These are phyloP conservation scores for Phytopythium vexans DNA, from an alignment of 352 stramenopile species.

Conservation along the genomic window DNA sequence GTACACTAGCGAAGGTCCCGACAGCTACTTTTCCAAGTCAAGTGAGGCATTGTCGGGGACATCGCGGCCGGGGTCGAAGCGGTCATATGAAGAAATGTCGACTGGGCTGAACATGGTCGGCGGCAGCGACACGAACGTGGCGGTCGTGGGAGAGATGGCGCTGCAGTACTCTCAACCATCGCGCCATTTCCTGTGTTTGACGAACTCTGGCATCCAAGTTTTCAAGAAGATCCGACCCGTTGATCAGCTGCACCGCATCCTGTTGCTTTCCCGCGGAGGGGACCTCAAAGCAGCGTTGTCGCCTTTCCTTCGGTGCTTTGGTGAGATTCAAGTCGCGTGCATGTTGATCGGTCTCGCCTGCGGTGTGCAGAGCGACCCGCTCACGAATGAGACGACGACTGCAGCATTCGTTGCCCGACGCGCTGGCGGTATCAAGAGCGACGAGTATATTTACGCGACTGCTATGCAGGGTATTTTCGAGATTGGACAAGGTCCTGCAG, in stretches of 20 bases:
- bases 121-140: conserved; percentile 17
- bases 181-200: conserved; percentile 85
- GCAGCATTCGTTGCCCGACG: conserved; percentile 25
- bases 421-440: conserved; percentile 44
- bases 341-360: conserved; percentile 89
- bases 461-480: conserved; percentile 85
- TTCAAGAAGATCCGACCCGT: conserved; percentile 89
- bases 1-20: conserved; percentile 26
- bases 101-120: conserved; percentile 27
- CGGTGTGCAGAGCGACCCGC: conserved; percentile 74
- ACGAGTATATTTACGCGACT: conserved; percentile 76
- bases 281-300: conserved; percentile 62
- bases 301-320: conserved; percentile 82
- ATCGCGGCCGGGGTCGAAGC: conserved; percentile 36
- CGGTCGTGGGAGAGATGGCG: conserved; percentile 77
- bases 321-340: conserved; percentile 78
- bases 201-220: conserved; percentile 82
- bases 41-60: conserved; percentile 7
- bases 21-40: conserved; percentile 7
- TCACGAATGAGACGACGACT: conserved; percentile 53
- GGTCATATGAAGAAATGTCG: conserved; percentile 80
- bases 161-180: conserved; percentile 79
- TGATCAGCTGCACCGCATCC: conserved; percentile 78
- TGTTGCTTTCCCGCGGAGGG: conserved; percentile 66
- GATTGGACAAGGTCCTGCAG: conserved; percentile 43